Evolutionary conservation across 2,329 filamentous ascomycete species (phyloP), one percentile per base, ranked within the genome.

Genomic region (Chaetomium globosum): DNA sequence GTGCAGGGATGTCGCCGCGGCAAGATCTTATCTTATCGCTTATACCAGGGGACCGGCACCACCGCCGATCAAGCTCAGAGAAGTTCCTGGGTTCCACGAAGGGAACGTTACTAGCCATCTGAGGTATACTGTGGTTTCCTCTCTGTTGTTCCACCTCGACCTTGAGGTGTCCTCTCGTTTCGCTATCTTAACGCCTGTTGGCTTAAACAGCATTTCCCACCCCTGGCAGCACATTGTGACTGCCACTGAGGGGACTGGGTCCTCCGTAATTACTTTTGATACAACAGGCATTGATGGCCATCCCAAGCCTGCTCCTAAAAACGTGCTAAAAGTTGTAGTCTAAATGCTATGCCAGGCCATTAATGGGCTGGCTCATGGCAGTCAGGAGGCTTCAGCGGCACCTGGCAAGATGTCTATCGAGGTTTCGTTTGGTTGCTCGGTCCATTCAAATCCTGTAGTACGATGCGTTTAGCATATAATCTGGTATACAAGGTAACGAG

Each of bases 371-470:
- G 31, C 36, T n/a, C 16, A 23, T 13, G 30, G 8, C 13, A 7
- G 19, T 58, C n/a, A 63, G 3, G 53, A 63, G 3, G 53, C n/a
- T 10, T 63, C 61, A 9, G 55, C 31, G 8, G 21, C 52, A 16
- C 30, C 64, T 54, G 66, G 61, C 4, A 59, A 62, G 9, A 63
- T 53, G 39, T 71, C 66, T 52, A 66, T 39, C 12, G 68, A 66
- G n/a, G 64, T 68, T 30, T 71, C 68, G n/a, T 65, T 69, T 4
- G 67, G 51, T 53, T 71, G 71, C 8, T 73, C 71, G 10, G 66
- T 72, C 74, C 75, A 77, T 59, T 77, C 76, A 53, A 77, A 77
- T 57, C 70, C 75, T 77, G 53, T 13, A 21, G 2, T 13, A 61
- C 19, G 13, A 16, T 39, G 8, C 21, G 53, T 21, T 63, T n/a